Base-by-base conservation (phyloP, 495 filamentous ascomycete species). In the Neurospora sp. region DNA sequence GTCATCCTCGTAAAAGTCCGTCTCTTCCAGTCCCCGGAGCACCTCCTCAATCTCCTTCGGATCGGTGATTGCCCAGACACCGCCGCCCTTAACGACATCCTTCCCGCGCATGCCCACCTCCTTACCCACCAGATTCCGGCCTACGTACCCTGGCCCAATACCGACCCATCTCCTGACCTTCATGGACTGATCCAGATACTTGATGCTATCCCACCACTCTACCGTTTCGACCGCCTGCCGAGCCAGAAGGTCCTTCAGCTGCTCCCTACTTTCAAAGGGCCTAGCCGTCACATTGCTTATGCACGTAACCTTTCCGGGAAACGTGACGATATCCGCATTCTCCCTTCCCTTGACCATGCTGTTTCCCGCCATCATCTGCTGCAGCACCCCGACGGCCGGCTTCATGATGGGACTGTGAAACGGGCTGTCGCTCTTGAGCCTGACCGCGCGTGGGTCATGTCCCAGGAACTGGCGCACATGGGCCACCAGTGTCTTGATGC, bases 401-500 rank as follows among this genome's bases (percentile, higher is more conserved):
- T 88, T 88, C 96, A 99, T 97, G 72, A 97, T 89, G 16, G 93
- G 93, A 72, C 91, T 95, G 81, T 99, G 96, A 77, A 98, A 99
- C 0, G 96, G 96, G 73, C 90, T 93, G 71, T 96, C 93, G 78
- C 92, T 94, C 81, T 94, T 96, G 75, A 99, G 84, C 76, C 89
- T 85, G 72, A 99, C 93, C 14, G 93, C 92, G 66, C 96, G 86
- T 10, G 96, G 96, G 81, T 98, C 96, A 76, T 97, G 94, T 8
- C 96, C 96, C 38, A 92, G 88, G 80, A 97, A 99, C 78, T 97
- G 93, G 70, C 96, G 87, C 72, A 99, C 85, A 79, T 99, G 94
- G 16, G 93, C 90, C 31, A 97, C 82, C n/a, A 97, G 90, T 40
- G 90, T 90, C 76, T 91, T 91, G 79, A 98, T 97, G 72, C 90